Evolutionary conservation across 2,329 filamentous ascomycete genomes (phyloP), one percentile per base, ranked within the genome.

Genomic region (Aspergillus cejpii): DNA sequence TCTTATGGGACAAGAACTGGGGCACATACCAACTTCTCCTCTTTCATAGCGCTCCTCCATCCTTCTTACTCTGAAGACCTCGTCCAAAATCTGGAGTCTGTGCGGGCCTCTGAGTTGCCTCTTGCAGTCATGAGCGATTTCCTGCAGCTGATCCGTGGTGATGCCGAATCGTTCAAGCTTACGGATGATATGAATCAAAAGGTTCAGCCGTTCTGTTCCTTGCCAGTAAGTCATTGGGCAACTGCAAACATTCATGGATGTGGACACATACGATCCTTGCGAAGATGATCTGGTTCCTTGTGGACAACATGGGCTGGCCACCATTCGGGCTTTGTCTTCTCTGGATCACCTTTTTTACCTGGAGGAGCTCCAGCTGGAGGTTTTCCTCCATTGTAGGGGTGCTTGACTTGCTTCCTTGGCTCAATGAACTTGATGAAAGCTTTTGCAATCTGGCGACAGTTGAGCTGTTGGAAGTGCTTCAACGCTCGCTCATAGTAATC

Each of bases 241-340:
- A 14, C 12, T 21, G 4, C 5, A 5, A 11, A 12, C 15, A 27
- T 21, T 6, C 6, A 19, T 6, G n/a, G 4, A 2, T 5, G 21
- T 2, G 15, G 39, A 11, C 14, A 55, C 70, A 51, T 62, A 74
- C 72, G 65, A 31, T 68, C 64, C 58, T 72, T 73, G 40, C 64
- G 61, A 15, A 74, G 53, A 54, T 75, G 73, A 43, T 74, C 72
- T 3, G 73, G 72, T 54, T 75, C 73, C 54, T 64, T 70, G 58
- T 75, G 73, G 31, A 65, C 66, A 31, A 73, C 68, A 47, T 63
- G 64, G 27, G 59, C 48, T n/a, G 68, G 67, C 68, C 68, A 72
- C 65, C 65, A 72, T 10, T 64, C 62, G 6, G 72, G 72, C 51
- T 68, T 71, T 10, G 70, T 74, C 48, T 63, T 63, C 44, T 72